These are phyloP conservation scores for Paspalum vaginatum DNA, from an alignment of 176 grass and related monocot genomes.

Conservation along the genomic window DNA sequence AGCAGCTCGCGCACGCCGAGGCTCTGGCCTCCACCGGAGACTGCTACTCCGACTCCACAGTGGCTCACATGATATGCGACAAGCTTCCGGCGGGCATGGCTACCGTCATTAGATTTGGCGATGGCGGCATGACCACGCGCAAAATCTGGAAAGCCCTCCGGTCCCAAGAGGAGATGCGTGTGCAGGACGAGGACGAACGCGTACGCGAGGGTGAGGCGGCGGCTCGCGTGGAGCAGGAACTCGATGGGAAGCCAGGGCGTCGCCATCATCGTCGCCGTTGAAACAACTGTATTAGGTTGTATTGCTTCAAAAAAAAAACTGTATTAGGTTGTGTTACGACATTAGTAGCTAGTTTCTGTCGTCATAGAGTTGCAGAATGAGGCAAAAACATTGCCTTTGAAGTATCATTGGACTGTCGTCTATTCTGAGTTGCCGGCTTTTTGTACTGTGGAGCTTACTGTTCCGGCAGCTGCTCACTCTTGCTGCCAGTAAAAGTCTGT, in stretches of 20 bases:
- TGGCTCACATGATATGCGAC: neutral
- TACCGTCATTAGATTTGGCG: neutral
- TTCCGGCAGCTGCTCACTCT: too few relatives aligned
- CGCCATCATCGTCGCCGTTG: neutral
- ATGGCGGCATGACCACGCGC: conserved; percentile 14
- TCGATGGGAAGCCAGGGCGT: neutral
- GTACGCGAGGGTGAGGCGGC: neutral
- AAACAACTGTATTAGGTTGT: neutral
- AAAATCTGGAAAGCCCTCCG: neutral
- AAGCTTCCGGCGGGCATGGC: neutral
- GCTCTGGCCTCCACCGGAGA: neutral
- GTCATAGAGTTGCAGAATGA: too few relatives aligned
- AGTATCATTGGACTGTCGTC: too few relatives aligned
- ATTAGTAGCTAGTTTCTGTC: too few relatives aligned
- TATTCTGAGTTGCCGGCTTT: neutral
- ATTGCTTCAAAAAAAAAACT: too few relatives aligned
- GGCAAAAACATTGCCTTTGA: too few relatives aligned
- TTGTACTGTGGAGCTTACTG: neutral
- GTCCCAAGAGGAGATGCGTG: neutral
- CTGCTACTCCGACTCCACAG: neutral
- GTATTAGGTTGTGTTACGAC: too few relatives aligned
- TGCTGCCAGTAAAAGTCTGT: too few relatives aligned
- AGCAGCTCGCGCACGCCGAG: conserved; percentile 20
- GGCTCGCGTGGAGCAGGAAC: neutral
- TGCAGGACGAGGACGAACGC: neutral